Conservation (phyloP, 2,329 filamentous ascomycete species). For the Balansia obtecta region DNA sequence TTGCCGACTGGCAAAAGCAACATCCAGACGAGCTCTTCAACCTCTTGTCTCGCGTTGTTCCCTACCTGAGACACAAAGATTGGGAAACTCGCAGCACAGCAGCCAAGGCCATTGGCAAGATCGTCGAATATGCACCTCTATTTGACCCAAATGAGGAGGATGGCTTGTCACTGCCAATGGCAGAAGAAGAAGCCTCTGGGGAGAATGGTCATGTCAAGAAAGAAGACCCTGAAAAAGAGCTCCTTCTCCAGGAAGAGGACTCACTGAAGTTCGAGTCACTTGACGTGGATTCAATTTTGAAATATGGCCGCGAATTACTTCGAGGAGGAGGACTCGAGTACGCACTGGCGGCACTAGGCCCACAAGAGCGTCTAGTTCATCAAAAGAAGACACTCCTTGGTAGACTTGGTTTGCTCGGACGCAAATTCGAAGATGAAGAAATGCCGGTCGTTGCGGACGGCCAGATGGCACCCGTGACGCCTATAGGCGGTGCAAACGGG, state of each 20-base stretch:
- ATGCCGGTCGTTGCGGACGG: slow-evolving; percentile 44
- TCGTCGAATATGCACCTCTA: slow-evolving; percentile 73
- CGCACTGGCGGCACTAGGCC: slow-evolving; percentile 67
- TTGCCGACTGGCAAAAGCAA: slow-evolving; percentile 95
- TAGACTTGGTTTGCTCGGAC: slow-evolving; percentile 72
- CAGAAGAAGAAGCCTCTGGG: slow-evolving; percentile 20
- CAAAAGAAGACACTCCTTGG: slow-evolving; percentile 81
- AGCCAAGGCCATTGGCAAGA: slow-evolving; percentile 87
- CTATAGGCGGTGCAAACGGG: slow-evolving; percentile 28
- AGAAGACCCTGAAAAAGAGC: slow-evolving; percentile 43
- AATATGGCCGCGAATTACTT: slow-evolving; percentile 70
- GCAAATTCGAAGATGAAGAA: slow-evolving; percentile 76
- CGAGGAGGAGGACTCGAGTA: slow-evolving; percentile 82
- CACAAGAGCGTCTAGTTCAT: slow-evolving; percentile 66
- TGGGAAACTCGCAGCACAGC: slow-evolving; percentile 95
- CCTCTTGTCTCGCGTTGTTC: slow-evolving; percentile 83
- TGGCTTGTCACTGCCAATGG: slow-evolving; percentile 29
- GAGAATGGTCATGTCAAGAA: slow-evolving; percentile 41
- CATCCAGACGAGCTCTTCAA: slow-evolving; percentile 98
- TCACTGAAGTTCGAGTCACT: slow-evolving; percentile 61
- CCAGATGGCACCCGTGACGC: slow-evolving; percentile 28
- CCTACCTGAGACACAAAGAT: slow-evolving; percentile 85
- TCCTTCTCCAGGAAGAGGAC: slow-evolving; percentile 38
- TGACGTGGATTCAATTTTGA: slow-evolving; percentile 68
- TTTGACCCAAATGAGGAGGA: slow-evolving; percentile 84